These are phyloP conservation scores for Phragmites australis DNA, from an alignment of 176 grass and related monocot genomes.

Conservation along the genomic window DNA sequence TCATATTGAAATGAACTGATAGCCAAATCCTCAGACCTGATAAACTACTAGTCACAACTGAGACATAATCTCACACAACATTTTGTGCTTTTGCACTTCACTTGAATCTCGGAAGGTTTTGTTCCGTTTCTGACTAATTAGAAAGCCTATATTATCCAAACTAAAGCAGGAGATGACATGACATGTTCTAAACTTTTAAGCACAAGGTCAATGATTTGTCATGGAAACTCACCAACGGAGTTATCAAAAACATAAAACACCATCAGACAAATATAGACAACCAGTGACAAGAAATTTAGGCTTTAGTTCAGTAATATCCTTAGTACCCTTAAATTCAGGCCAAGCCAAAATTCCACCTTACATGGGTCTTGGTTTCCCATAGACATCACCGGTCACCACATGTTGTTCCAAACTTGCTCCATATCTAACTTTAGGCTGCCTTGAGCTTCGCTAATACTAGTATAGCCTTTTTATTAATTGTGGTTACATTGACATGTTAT, in stretches of 20 bases:
- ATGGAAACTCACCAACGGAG: background rate
- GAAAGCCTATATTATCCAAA: constrained; percentile 6
- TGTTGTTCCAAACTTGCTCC: background rate
- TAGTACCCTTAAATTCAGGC: background rate
- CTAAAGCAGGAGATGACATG: background rate
- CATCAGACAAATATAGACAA: background rate
- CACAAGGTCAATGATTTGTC: background rate
- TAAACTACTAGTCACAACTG: background rate
- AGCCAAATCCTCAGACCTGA: background rate
- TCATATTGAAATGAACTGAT: background rate
- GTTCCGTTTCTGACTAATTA: background rate
- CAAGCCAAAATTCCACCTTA: background rate
- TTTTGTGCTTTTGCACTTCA: background rate
- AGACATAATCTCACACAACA: background rate
- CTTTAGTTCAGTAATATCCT: background rate
- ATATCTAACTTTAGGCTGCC: background rate
- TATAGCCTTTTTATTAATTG: constrained; percentile 6
- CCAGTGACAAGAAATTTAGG: background rate
- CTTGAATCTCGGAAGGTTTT: background rate
- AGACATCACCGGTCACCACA: background rate
- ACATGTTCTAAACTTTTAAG: constrained; percentile 2
- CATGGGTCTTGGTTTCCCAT: background rate
- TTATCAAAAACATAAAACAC: background rate
- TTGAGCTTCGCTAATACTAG: constrained; percentile 1
- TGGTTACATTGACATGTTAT: constrained; percentile 2